These are phyloP conservation scores for Neonectria punicea DNA, from an alignment of 2,329 filamentous ascomycete species.

Conservation along the genomic window DNA sequence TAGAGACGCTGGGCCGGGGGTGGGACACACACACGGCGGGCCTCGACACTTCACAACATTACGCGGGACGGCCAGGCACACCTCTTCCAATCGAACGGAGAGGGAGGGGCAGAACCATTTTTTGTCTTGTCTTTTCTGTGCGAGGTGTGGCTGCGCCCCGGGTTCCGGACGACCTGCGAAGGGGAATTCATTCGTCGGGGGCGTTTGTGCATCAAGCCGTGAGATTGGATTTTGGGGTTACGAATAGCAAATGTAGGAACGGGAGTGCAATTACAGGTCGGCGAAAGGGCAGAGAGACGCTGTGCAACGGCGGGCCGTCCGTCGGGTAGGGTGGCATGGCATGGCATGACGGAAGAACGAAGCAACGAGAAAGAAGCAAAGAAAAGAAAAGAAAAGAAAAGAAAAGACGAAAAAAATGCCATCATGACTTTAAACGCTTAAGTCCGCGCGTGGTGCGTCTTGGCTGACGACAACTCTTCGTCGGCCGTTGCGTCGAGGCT, in stretches of 20 bases:
- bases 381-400: neutral
- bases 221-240: neutral
- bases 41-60: neutral
- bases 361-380: neutral
- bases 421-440: constrained; percentile 1
- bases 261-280: neutral
- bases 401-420: neutral
- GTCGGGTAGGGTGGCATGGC: neutral
- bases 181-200: neutral
- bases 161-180: neutral
- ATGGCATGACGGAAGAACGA: neutral
- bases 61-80: neutral
- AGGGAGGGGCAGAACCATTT: too few species aligned
- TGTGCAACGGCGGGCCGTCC: neutral
- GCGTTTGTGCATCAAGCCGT: neutral
- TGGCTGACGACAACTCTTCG: constrained; percentile 13
- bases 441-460: neutral
- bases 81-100: neutral
- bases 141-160: neutral
- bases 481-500: neutral
- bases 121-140: neutral
- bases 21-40: neutral
- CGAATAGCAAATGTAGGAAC: neutral
- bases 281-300: neutral
- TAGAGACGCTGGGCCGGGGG: too few species aligned